Evolutionary conservation across 1,284 basidiomycete species (phyloP).

Genomic region (Coniferiporia sulphurascens): DNA sequence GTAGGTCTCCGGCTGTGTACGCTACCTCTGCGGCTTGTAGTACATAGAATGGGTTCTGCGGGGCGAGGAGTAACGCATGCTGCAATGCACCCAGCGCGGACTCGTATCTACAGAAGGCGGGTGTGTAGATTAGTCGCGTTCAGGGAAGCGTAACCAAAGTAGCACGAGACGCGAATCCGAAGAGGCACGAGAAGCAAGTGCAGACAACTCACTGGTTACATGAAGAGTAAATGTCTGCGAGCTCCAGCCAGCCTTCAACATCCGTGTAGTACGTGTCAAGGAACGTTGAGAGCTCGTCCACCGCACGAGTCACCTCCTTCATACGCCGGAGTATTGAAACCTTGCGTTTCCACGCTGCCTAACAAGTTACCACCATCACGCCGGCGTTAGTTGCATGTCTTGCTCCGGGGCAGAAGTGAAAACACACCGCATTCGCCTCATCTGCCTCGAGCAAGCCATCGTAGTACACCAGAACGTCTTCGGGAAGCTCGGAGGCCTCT

Average conservation of each 20-base stretch:
- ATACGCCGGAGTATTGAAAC: conserved; percentile 64
- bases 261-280: conserved; percentile 94
- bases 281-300: conserved; percentile 73
- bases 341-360: conserved; percentile 83
- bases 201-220: conserved; percentile 60
- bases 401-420: not conserved
- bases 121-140: not conserved
- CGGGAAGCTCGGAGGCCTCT: conserved; percentile 68
- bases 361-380: not conserved
- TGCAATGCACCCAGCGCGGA: conserved; percentile 70
- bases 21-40: conserved; percentile 85
- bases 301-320: conserved; percentile 61
- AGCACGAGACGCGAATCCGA: no score
- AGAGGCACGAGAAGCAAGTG: no score
- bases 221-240: conserved; percentile 84
- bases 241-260: conserved; percentile 87
- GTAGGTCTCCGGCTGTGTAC: conserved; percentile 71
- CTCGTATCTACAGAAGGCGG: conserved; percentile 43
- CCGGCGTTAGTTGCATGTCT: not conserved
- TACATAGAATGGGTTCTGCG: conserved; percentile 81
- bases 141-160: no score
- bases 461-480: conserved; percentile 66
- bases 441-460: conserved; percentile 63
- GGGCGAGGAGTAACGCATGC: conserved; percentile 76
- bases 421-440: conserved; percentile 71